Percentiles rank a stretch among this genome's conserved stretches.
These are phyloP conservation scores for Mortierella hygrophila DNA, from an alignment of 192 early-diverging fungal species.

Conservation along the genomic window DNA sequence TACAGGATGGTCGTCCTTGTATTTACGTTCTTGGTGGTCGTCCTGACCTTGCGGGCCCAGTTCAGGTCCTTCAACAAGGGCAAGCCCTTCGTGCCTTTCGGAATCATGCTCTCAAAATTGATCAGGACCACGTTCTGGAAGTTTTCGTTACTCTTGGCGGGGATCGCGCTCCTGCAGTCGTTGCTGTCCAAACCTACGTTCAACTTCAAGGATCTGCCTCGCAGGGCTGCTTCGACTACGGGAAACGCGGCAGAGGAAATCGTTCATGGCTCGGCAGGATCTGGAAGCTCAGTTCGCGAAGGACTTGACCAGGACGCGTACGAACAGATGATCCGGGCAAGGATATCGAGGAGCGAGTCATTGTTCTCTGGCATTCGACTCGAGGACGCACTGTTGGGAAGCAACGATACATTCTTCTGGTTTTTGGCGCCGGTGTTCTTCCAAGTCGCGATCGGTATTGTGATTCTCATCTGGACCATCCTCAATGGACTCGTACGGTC, in stretches of 20 bases:
- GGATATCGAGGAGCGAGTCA: constrained; percentile 25
- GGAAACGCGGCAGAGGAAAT: constrained; percentile 31
- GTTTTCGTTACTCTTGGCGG: constrained; percentile 38
- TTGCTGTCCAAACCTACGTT: constrained; percentile 15
- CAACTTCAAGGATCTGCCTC: constrained; percentile 4
- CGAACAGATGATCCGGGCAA: constrained; percentile 31
- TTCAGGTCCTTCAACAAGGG: constrained; percentile 59
- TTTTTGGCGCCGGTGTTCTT: constrained; percentile 66
- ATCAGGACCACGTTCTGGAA: constrained; percentile 40
- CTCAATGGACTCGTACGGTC: constrained; percentile 43
- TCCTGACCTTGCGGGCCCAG: constrained; percentile 68
- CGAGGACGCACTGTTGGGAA: constrained; percentile 61
- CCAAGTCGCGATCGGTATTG: constrained; percentile 61
- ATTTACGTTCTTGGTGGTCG: constrained; percentile 75
- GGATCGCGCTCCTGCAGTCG: constrained; percentile 38
- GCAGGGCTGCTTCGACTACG: not conserved
- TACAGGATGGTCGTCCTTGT: constrained; percentile 79
- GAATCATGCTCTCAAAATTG: constrained; percentile 38
- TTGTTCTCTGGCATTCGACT: constrained; percentile 47
- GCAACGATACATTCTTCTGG: constrained; percentile 69
- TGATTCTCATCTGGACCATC: constrained; percentile 54
- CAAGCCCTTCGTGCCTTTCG: constrained; percentile 42
- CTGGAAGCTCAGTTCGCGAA: constrained; percentile 4
- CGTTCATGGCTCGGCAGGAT: constrained; percentile 18
- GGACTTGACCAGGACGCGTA: constrained; percentile 23